Percentiles rank a stretch among this genome's conserved stretches.
phyloP scores from a whole-genome alignment of 495 filamentous ascomycete genomes.

The Hypoxylon rickii region DNA sequence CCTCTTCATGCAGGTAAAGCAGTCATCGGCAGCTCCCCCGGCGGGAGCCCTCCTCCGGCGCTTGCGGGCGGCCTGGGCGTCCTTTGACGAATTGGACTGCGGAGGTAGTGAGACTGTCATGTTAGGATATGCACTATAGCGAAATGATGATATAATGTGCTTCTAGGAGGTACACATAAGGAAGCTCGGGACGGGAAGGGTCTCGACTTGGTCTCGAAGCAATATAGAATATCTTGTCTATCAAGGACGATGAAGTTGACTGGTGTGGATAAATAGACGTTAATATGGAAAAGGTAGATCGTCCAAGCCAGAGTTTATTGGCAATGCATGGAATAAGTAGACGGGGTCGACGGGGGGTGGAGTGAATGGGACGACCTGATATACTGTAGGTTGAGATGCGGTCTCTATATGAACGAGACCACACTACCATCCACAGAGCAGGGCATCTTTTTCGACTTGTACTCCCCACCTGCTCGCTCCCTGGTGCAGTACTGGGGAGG shows the following conservation, averaged over 20 bases:
- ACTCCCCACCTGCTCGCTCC: constrained; percentile 26
- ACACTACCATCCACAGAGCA: constrained; percentile 25
- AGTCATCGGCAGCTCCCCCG: constrained; percentile 91
- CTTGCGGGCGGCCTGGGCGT: constrained; percentile 65
- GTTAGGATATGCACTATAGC: constrained; percentile 34
- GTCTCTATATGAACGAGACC: constrained; percentile 34
- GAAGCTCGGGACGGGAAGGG: constrained; percentile 29
- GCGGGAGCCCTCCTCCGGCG: constrained; percentile 85
- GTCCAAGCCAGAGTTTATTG: constrained; percentile 39
- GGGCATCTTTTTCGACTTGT: constrained; percentile 24
- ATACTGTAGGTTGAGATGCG: constrained; percentile 30
- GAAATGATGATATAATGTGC: constrained; percentile 27
- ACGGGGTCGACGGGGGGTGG: constrained; percentile 29
- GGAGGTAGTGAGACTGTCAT: constrained; percentile 54
- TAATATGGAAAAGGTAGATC: constrained; percentile 50
- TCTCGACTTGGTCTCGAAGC: constrained; percentile 41
- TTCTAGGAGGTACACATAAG: constrained; percentile 39
- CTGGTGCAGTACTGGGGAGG: constrained; percentile 26
- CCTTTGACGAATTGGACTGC: constrained; percentile 42
- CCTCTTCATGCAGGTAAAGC: constrained; percentile 88
- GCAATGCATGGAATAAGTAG: constrained; percentile 41
- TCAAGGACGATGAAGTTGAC: constrained; percentile 40
- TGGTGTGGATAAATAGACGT: constrained; percentile 53
- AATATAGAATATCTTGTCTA: constrained; percentile 44
- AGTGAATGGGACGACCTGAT: constrained; percentile 36